Base-by-base conservation (phyloP, 2,329 filamentous ascomycete genomes). In the Arthrobotrys conoides region DNA sequence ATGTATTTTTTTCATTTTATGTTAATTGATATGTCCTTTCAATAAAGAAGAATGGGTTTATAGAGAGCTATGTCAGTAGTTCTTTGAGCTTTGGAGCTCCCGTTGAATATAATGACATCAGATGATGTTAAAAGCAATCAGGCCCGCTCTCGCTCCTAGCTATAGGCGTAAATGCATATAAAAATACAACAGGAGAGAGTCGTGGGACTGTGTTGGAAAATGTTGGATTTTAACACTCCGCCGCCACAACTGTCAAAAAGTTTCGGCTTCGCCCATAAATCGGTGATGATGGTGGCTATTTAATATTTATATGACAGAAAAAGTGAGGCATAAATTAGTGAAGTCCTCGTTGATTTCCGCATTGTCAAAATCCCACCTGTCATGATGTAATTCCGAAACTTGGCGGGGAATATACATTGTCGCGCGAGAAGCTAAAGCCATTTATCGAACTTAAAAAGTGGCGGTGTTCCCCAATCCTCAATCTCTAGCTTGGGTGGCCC, bases 301-400 rank as follows among this genome's bases (percentile, higher is more conserved):
- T 61, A 61, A 61, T 61, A 61, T 61, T 41, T 41, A 61, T 61
- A 61, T 20, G 57, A 61, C 57, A 27, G 20, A 20, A 20, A 61
- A 61, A 44, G 57, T 61, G 57, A 61, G 36, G 36, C n/a, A 14
- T 61, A 61, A n/a, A 61, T 36, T 24, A 9, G 12, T n/a, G 8
- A 18, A 14, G 18, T 27, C 36, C 57, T 61, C 6, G 10, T 18
- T 18, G 55, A 44, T 24, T 44, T 61, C 57, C 18, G 36, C 57
- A 30, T 44, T 16, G 24, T 33, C 22, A 59, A 61, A 61, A 30
- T 3, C 27, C 36, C 5, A 33, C 6, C 33, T 61, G 9, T 44
- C 57, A 20, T 69, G 66, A 59, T 69, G 51, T 48, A 69, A 69
- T 69, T 44, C 55, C 66, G 51, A 69, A 69, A 59, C 38, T 38